Evolutionary conservation across 148 eudicot genomes (phyloP).

Genomic region (Cornus suecica): DNA sequence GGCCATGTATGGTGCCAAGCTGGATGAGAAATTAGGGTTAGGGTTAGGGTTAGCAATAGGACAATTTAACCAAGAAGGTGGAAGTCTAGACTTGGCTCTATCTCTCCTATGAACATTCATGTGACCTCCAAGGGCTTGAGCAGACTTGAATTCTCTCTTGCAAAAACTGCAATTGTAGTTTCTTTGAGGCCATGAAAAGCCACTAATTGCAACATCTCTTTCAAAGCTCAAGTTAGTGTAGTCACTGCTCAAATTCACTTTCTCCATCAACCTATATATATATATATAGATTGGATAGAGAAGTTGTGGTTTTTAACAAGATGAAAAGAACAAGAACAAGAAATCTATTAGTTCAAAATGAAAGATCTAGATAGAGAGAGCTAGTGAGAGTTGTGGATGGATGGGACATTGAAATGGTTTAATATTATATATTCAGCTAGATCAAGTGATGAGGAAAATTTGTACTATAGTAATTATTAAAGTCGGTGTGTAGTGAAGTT

Average conservation of each 20-base stretch:
- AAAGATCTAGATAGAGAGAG: slow-evolving; percentile 13
- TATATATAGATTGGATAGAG: background rate
- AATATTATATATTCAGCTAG: too few relatives aligned
- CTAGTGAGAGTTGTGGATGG: slow-evolving; percentile 8
- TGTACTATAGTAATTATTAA: background rate
- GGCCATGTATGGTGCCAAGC: background rate
- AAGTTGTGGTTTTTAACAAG: too few relatives aligned
- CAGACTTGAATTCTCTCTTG: slow-evolving; percentile 70
- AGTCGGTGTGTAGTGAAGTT: background rate
- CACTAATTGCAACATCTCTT: slow-evolving; percentile 40
- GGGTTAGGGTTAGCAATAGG: slow-evolving; percentile 32
- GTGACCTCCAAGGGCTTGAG: slow-evolving; percentile 90
- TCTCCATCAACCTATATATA: slow-evolving; percentile 22
- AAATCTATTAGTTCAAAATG: too few relatives aligned
- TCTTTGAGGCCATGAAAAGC: slow-evolving; percentile 70
- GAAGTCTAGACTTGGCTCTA: slow-evolving; percentile 49
- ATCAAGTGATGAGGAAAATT: background rate
- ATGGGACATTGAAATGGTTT: too few relatives aligned
- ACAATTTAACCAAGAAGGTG: slow-evolving; percentile 17
- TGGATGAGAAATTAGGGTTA: slow-evolving; percentile 28
- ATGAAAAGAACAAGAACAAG: background rate
- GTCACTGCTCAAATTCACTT: slow-evolving; percentile 18
- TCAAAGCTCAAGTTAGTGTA: slow-evolving; percentile 27
- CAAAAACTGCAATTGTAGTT: slow-evolving; percentile 76
- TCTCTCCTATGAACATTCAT: slow-evolving; percentile 90